Evolutionary conservation across 116 monocot genomes (phyloP).

Genomic region (Cymodocea nodosa): DNA sequence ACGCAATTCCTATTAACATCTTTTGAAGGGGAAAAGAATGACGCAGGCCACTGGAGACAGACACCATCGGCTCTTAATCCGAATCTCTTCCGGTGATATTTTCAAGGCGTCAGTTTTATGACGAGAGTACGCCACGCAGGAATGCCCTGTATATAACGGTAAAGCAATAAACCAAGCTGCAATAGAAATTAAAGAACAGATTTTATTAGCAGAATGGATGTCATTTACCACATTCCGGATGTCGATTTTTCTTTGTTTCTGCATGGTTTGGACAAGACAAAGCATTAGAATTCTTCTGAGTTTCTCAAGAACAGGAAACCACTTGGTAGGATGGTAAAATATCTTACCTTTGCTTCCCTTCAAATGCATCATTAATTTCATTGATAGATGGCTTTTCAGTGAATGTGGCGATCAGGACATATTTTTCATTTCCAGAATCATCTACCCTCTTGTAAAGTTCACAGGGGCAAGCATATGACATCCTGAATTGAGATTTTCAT

Average conservation of each 20-base stretch:
- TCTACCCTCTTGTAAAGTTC: conserved; percentile 81
- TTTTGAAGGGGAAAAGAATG: no score
- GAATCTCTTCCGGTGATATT: not conserved
- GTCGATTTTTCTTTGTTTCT: conserved; percentile 55
- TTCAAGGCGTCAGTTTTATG: not conserved
- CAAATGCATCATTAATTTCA: conserved; percentile 83
- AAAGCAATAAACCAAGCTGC: no score
- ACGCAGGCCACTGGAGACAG: no score
- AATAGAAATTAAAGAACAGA: not conserved
- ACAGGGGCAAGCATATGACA: conserved; percentile 67
- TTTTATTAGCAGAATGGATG: not conserved
- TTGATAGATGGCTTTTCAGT: conserved; percentile 52
- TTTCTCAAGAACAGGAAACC: not conserved
- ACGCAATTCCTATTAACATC: no score
- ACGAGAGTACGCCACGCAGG: conserved; percentile 50
- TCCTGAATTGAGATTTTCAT: conserved; percentile 34
- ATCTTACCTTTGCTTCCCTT: conserved; percentile 55
- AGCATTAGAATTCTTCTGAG: not conserved
- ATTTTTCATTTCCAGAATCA: conserved; percentile 60
- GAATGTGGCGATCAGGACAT: conserved; percentile 58
- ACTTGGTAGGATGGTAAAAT: not conserved
- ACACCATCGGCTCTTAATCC: no score
- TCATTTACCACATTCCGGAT: conserved; percentile 67
- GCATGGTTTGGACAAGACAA: conserved; percentile 10
- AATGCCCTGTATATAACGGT: conserved; percentile 42